Evolutionary conservation across 2,329 filamentous ascomycete species (phyloP).

Genomic region (Penicillium decumbens): DNA sequence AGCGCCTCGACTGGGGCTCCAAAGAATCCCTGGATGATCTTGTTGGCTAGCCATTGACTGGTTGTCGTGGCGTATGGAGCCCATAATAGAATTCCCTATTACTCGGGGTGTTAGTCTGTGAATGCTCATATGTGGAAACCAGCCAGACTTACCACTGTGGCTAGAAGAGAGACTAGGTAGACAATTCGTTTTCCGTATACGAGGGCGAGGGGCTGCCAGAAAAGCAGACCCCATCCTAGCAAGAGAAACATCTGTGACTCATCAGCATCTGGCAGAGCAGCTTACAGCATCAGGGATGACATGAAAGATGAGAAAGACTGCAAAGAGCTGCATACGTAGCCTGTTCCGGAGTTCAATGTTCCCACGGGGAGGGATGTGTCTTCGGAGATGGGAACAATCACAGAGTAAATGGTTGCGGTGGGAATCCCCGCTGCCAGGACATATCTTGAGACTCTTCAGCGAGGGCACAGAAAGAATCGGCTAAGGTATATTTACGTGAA

Average conservation of each 20-base stretch:
- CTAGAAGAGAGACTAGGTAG: background rate
- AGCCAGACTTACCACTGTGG: background rate
- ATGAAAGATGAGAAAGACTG: background rate
- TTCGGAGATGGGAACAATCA: background rate
- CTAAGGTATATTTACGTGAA: background rate
- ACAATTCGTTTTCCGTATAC: background rate
- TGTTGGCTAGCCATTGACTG: background rate
- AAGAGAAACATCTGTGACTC: background rate
- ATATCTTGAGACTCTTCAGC: background rate
- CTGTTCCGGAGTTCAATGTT: background rate
- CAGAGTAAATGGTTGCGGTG: background rate
- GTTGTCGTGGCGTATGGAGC: background rate
- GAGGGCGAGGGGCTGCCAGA: background rate
- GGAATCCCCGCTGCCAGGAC: background rate
- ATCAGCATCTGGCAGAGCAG: background rate
- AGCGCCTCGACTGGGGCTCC: constrained; percentile 49
- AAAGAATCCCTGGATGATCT: constrained; percentile 12
- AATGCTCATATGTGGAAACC: background rate
- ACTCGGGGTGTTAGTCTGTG: background rate
- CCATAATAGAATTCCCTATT: background rate
- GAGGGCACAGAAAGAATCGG: background rate
- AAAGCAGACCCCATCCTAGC: background rate
- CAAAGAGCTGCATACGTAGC: background rate
- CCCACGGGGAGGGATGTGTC: background rate
- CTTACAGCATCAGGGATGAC: background rate